Percentiles rank a stretch among this genome's conserved stretches.
Conservation (phyloP, 495 filamentous ascomycete species). For the Trichodelitschia bisporula region DNA sequence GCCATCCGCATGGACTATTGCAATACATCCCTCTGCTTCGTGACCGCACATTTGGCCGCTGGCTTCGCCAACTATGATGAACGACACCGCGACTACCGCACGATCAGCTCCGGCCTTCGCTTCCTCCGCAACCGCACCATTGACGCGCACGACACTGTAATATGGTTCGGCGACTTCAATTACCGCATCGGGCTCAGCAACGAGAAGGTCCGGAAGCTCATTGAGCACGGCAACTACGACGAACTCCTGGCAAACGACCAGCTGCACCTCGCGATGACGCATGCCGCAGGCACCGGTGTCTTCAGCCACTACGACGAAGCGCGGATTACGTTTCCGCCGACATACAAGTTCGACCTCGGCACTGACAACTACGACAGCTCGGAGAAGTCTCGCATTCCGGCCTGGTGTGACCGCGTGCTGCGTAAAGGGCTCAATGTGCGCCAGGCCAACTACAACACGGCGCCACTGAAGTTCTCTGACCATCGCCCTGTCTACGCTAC, state of each 20-base stretch:
- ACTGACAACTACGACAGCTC: slow-evolving; percentile 76
- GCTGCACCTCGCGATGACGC: too few relatives aligned
- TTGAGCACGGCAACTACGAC: slow-evolving; percentile 43
- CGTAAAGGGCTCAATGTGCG: slow-evolving; percentile 62
- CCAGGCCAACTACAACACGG: slow-evolving; percentile 57
- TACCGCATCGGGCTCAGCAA: slow-evolving; percentile 78
- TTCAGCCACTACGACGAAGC: slow-evolving; percentile 86
- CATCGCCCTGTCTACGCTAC: slow-evolving; percentile 79
- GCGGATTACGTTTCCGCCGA: slow-evolving; percentile 62
- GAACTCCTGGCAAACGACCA: slow-evolving; percentile 85
- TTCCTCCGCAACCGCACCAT: slow-evolving; percentile 82
- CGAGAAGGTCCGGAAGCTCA: slow-evolving; percentile 51
- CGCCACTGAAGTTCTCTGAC: slow-evolving; percentile 67
- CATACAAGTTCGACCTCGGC: slow-evolving; percentile 84
- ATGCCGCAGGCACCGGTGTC: too few relatives aligned
- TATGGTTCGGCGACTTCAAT: slow-evolving; percentile 98
- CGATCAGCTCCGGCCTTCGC: slow-evolving; percentile 62
- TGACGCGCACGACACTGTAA: slow-evolving; percentile 77
- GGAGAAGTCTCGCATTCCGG: slow-evolving; percentile 83
- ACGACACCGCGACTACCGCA: slow-evolving; percentile 74
- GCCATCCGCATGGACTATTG: slow-evolving; percentile 90
- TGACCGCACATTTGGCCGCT: slow-evolving; percentile 89
- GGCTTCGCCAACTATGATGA: slow-evolving; percentile 97
- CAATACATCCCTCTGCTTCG: slow-evolving; percentile 82
- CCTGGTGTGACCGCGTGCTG: slow-evolving; percentile 88